Base-by-base conservation (phyloP, 768 basidiomycete genomes). In the Pleurotus tuoliensis region DNA sequence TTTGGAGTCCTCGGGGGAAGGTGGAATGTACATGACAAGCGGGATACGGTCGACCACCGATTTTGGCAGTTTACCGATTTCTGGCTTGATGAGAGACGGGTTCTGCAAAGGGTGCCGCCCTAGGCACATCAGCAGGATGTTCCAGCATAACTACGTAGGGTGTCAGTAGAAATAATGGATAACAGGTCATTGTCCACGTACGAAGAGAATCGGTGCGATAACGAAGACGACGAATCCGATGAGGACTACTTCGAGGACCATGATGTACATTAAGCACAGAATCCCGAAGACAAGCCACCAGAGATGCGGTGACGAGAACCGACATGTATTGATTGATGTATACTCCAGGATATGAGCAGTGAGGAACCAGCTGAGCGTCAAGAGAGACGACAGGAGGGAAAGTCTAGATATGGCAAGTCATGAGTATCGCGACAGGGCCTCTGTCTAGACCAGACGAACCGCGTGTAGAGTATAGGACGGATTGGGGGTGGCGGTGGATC, bases 201-300 rank as follows among this genome's bases (percentile, higher is more conserved):
- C 91, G 71, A 88, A 88, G 58, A 92, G 69, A 53, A 93, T 81
- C 0, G 91, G 91, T 1, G 88, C 86, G 56, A 94, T 69, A 55
- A 93, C 77, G 67, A 94, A 88, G 30, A 94, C 84, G 9, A 91
- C 73, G 58, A 92, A 74, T 22, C 86, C 89, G 13, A 94, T 79
- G 4, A 92, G 61, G 55, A 92, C 67, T 48, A 93, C 84, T 68
- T 93, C 84, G 24, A 77, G 63, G 5, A 82, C 77, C 77, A 88
- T 84, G 55, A 92, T 63, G 65, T 93, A 94, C 75, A 89, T 84
- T 41, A 89, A 82, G 70, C 87, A 85, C 12, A 93, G 72, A 62
- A 93, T 86, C 37, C 82, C 86, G 66, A 94, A 92, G 18, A 82
- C 83, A 46, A 92, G 81, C 89, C 90, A 94, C 91, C 91, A 94